phyloP scores from a whole-genome alignment of 345 rosid species.

The Leavenworthia alabamica region DNA sequence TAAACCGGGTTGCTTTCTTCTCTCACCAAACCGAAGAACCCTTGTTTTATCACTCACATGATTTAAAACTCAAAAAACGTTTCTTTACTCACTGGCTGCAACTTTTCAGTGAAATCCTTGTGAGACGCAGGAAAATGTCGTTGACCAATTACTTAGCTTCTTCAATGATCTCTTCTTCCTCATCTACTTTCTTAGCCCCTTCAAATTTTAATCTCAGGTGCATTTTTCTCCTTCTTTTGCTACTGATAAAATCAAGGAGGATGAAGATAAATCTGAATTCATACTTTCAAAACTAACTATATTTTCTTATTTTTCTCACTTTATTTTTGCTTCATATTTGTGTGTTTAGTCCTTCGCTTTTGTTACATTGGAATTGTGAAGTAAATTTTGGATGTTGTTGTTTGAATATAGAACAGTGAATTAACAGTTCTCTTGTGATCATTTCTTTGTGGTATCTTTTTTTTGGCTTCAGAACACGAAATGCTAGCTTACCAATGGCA shows the following conservation, averaged over 20 bases:
- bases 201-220: constrained; percentile 25
- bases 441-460: too few species aligned
- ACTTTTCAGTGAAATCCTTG: not conserved
- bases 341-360: not conserved
- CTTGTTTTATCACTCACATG: constrained; percentile 12
- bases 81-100: not conserved
- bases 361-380: not conserved
- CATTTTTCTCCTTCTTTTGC: not conserved
- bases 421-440: not conserved
- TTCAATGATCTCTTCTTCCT: too few species aligned
- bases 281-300: not conserved
- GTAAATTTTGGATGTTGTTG: not conserved
- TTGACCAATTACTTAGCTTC: too few species aligned
- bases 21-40: constrained; percentile 18
- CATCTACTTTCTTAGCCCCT: constrained; percentile 24
- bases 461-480: constrained; percentile 22
- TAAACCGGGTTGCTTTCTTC: constrained; percentile 5
- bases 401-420: too few species aligned
- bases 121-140: constrained; percentile 19
- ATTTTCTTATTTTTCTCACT: not conserved
- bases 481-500: constrained; percentile 18
- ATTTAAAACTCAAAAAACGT: constrained; percentile 1
- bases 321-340: not conserved
- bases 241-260: not conserved
- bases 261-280: not conserved